Percentiles rank a stretch among this genome's conserved stretches.
Evolutionary conservation across 2,329 filamentous ascomycete species (phyloP).

Genomic region (Penicillium fuscoglaucum): DNA sequence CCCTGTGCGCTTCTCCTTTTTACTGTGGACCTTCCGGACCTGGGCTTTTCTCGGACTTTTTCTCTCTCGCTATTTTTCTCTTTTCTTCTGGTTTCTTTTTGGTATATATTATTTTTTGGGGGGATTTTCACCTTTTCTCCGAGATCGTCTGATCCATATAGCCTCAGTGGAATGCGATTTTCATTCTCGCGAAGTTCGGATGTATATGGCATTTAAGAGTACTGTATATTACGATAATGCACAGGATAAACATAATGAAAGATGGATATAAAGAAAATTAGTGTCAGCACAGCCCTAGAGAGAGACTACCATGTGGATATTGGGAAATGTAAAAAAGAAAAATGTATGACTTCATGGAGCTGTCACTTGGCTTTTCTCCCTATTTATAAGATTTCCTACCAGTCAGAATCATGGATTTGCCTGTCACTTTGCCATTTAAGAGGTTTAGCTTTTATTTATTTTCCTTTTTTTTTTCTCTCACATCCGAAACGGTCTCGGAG

Average conservation of each 20-base stretch:
- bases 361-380: conserved; percentile 5
- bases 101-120: background rate
- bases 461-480: background rate
- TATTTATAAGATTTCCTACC: background rate
- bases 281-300: background rate
- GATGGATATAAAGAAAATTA: background rate
- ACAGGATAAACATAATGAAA: background rate
- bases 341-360: conserved; percentile 18
- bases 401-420: background rate
- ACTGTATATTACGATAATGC: background rate
- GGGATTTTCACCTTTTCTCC: background rate
- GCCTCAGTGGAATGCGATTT: background rate
- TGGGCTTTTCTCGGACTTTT: background rate
- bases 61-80: background rate
- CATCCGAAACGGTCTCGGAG: conserved; percentile 1
- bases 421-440: background rate
- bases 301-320: background rate
- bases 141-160: background rate
- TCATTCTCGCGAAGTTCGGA: background rate
- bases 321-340: background rate
- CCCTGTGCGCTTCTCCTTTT: conserved; percentile 14
- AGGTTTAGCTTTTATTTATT: background rate
- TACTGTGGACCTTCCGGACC: conserved; percentile 5
- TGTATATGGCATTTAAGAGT: background rate
- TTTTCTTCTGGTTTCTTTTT: background rate